Conservation (phyloP, 768 basidiomycete species). For the Tulasnella sp. region DNA sequence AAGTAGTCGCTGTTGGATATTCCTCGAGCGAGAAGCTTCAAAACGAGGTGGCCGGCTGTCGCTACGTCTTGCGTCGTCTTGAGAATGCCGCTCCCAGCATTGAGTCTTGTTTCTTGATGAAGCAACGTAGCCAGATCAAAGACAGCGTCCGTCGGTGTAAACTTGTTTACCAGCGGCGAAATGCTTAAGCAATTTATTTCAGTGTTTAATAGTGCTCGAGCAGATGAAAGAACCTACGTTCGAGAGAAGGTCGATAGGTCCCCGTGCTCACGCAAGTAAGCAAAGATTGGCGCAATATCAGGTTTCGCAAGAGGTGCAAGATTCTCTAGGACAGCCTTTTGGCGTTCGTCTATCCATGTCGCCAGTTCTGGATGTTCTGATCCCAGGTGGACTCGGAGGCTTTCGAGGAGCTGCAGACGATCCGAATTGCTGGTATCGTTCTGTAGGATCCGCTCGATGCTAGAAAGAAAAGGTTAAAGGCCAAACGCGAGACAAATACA, state of each 20-base stretch:
- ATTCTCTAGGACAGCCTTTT: not conserved
- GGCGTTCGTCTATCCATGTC: not conserved
- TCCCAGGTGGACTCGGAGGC: not conserved
- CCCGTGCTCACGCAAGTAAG: not conserved
- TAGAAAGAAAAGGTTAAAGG: not conserved
- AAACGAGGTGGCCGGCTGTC: not conserved
- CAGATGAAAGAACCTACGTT: not conserved
- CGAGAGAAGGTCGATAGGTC: not conserved
- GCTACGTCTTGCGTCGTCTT: not conserved
- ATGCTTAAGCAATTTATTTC: not conserved
- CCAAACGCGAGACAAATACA: not conserved
- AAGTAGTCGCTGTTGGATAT: not conserved
- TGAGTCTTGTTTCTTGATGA: not conserved
- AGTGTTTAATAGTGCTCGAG: not conserved
- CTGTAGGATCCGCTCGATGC: not conserved
- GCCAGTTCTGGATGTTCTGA: not conserved
- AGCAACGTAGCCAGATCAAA: not conserved
- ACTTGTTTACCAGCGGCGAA: not conserved
- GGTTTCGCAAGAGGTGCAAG: not conserved
- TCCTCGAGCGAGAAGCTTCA: not conserved
- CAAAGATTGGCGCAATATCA: not conserved
- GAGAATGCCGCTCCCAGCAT: not conserved
- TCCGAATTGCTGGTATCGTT: not conserved
- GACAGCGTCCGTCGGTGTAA: not conserved
- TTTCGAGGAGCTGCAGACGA: not conserved